Evolutionary conservation across 352 stramenopile genomes (phyloP), one percentile per base, ranked within the genome.

Genomic region (Phytophthora cactorum): DNA sequence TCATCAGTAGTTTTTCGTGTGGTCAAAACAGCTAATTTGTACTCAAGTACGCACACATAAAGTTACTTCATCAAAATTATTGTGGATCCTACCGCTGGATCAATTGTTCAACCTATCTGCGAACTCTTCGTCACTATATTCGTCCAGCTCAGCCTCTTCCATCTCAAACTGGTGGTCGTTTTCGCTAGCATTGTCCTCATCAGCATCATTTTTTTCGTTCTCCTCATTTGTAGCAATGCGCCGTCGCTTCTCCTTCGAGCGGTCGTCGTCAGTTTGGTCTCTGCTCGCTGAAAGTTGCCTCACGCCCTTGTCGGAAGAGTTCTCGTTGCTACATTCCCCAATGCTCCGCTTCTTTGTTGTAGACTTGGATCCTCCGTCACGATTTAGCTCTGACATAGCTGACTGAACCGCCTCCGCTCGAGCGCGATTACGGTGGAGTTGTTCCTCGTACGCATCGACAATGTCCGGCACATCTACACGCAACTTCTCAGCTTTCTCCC

Each of bases 361-460:
- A 5, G 38, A 28, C 47, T 68, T 64, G 10, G 28, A 49, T 31
- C 41, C 36, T 7, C n/a, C 31, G 22, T 65, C 60, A 6, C 57
- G 43, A 14, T 27, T 64, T 17, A 66, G 10, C 51, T 63, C 46
- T 4, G 51, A 51, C 8, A 68, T 68, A 11, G 62, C 59, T 3
- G 32, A 66, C 8, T 63, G 25, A 53, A 66, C 8, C 31, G 51
- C 58, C 22, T 65, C 58, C 43, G 9, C 31, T 34, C 31, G 61
- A 59, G 50, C 15, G 46, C 17, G 36, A 3, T 54, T 29, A 9
- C 54, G 58, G 25, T 64, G 41, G n/a, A 70, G 22, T 50, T 75
- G 29, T 2, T 56, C 27, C 44, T 92, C 81, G 41, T 93, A 93
- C 7, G 81, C 72, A 7, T 86, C 52, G 5, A 91, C 81, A 29